phyloP scores from a whole-genome alignment of 352 stramenopile species.

The Phytophthora palmivora region DNA sequence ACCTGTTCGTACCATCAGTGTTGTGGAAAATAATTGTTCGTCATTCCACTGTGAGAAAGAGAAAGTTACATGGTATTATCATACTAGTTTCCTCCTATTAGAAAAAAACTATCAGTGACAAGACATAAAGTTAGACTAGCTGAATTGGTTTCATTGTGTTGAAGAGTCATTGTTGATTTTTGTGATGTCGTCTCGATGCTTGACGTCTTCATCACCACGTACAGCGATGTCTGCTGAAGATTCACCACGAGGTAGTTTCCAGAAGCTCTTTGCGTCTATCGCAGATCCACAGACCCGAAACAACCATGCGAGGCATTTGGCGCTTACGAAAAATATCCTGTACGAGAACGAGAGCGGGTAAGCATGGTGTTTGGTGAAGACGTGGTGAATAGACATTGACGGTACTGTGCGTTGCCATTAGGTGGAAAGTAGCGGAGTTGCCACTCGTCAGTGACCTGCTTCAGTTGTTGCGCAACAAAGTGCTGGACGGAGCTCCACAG shows the following conservation, averaged over 20 bases:
- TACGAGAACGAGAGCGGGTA: conserved; percentile 78
- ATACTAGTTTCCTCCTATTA: too few species aligned
- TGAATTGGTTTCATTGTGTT: neutral
- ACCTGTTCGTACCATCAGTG: too few species aligned
- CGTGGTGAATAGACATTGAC: neutral
- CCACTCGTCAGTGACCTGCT: conserved; percentile 70
- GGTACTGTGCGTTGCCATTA: conserved; percentile 15
- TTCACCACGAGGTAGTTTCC: conserved; percentile 47
- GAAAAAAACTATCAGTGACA: neutral
- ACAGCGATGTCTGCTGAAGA: neutral
- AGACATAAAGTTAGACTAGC: neutral
- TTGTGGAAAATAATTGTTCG: too few species aligned
- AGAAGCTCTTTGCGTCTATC: conserved; percentile 73
- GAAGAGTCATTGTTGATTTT: conserved; percentile 1
- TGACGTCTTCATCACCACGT: conserved; percentile 11
- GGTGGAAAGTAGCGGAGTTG: conserved; percentile 76
- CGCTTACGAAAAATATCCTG: conserved; percentile 80
- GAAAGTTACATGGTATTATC: too few species aligned
- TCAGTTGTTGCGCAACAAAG: conserved; percentile 60
- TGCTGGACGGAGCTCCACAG: conserved; percentile 47
- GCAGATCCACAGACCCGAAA: conserved; percentile 68
- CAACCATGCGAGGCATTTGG: conserved; percentile 72
- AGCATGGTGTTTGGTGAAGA: neutral
- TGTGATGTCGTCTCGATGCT: conserved; percentile 21
- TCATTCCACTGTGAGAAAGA: too few species aligned